phyloP scores from a whole-genome alignment of 495 filamentous ascomycete species.

The Xylaria telfairii region DNA sequence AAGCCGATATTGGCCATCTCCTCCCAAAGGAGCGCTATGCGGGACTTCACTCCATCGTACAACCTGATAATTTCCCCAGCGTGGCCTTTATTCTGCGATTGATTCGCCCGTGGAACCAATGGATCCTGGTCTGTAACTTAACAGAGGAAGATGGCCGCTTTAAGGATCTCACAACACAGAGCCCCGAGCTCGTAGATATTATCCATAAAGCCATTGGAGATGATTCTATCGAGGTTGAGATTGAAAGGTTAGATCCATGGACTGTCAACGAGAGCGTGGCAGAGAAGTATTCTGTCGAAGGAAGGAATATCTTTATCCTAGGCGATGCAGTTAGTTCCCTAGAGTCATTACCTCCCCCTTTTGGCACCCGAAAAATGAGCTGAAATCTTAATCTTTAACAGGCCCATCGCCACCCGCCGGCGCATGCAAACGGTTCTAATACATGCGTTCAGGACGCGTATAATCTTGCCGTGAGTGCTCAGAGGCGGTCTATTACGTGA shows the following conservation, averaged over 20 bases:
- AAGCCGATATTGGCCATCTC: constrained; percentile 54
- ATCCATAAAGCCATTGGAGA: constrained; percentile 57
- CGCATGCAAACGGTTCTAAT: constrained; percentile 59
- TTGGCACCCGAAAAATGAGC: too few species aligned
- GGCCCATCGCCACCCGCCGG: constrained; percentile 60
- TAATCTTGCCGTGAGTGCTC: constrained; percentile 50
- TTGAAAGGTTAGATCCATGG: constrained; percentile 57
- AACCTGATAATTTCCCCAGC: constrained; percentile 53
- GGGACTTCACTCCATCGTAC: constrained; percentile 60
- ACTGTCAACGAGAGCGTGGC: constrained; percentile 59
- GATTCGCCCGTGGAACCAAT: constrained; percentile 63
- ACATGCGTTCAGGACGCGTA: constrained; percentile 63
- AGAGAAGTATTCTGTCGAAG: constrained; percentile 40
- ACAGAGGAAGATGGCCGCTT: constrained; percentile 41
- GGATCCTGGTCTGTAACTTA: constrained; percentile 61
- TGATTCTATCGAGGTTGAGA: constrained; percentile 47
- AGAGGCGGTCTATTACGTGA: neutral
- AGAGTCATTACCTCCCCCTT: too few species aligned
- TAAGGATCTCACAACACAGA: constrained; percentile 35
- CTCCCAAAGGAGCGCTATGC: constrained; percentile 50
- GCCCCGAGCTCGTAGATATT: constrained; percentile 49
- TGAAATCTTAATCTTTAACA: too few species aligned
- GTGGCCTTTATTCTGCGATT: constrained; percentile 54
- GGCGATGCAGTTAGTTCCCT: constrained; percentile 61
- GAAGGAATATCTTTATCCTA: constrained; percentile 48